A percentile compares a stretch with the other conserved stretches of the same genome.
These are phyloP conservation scores for Umbellularia californica DNA, from an alignment of 164 flowering plant genomes.

Conservation along the genomic window DNA sequence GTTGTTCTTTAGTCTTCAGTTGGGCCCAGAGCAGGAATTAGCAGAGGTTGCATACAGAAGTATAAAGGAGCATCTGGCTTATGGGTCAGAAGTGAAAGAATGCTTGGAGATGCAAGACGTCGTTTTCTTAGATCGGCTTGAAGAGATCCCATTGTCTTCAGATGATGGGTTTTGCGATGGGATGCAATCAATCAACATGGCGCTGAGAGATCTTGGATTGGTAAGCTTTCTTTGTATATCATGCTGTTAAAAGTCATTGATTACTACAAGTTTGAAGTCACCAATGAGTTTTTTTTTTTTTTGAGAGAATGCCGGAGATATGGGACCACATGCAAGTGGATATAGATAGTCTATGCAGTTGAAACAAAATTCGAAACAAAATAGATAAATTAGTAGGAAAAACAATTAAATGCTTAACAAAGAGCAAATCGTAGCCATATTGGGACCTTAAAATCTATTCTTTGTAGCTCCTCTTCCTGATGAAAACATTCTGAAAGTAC, in stretches of 20 bases:
- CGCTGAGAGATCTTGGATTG: constrained; percentile 58
- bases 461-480: no score
- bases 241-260: neutral
- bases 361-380: no score
- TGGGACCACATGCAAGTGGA: no score
- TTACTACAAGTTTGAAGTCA: no score
- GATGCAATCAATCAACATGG: constrained; percentile 11
- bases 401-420: no score
- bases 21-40: constrained; percentile 25
- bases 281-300: no score
- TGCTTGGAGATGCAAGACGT: constrained; percentile 34
- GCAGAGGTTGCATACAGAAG: constrained; percentile 26
- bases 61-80: constrained; percentile 44
- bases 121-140: constrained; percentile 29
- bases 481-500: no score
- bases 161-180: constrained; percentile 16
- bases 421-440: no score
- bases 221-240: constrained; percentile 28
- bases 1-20: constrained; percentile 51
- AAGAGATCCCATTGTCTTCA: constrained; percentile 37
- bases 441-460: no score
- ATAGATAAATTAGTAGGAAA: no score
- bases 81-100: constrained; percentile 30
- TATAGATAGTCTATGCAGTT: no score
- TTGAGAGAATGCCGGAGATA: neutral